Evolutionary conservation across 345 rosid species (phyloP).

Genomic region (Acer saccharum): DNA sequence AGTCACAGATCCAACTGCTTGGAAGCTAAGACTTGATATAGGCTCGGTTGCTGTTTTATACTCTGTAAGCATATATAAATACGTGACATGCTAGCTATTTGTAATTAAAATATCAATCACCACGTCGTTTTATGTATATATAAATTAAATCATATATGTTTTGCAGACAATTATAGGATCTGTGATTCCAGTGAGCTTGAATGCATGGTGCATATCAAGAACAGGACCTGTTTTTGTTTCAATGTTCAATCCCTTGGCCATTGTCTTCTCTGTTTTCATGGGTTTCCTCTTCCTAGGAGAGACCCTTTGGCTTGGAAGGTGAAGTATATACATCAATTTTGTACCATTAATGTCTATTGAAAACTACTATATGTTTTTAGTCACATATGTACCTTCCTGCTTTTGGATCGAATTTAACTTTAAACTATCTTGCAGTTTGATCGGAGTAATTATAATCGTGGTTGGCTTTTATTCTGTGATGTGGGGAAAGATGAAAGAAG

Average conservation of each 20-base stretch:
- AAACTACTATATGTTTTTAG: too few species aligned
- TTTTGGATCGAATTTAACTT: too few species aligned
- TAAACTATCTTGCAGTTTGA: conserved; percentile 8
- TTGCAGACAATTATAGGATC: conserved; percentile 23
- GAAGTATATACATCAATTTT: too few species aligned
- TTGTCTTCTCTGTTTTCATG: conserved; percentile 24
- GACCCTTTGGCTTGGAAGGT: conserved; percentile 31
- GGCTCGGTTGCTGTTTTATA: conserved; percentile 31
- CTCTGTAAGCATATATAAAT: conserved; percentile 20
- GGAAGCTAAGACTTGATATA: conserved; percentile 37
- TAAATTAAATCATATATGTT: too few species aligned
- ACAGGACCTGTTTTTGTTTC: conserved; percentile 35
- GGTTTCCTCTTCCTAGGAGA: conserved; percentile 27
- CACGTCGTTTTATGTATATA: too few species aligned
- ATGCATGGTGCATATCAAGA: conserved; percentile 27
- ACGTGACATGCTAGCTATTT: too few species aligned
- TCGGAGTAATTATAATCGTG: conserved; percentile 18
- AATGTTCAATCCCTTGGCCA: conserved; percentile 36
- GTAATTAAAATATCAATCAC: too few species aligned
- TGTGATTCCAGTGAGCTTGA: conserved; percentile 15
- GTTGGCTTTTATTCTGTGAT: conserved; percentile 24
- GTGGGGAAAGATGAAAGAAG: conserved; percentile 22
- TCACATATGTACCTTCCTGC: too few species aligned
- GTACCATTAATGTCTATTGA: too few species aligned
- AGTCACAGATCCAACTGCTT: conserved; percentile 38